Evolutionary conservation across 1,139 yeast genomes (phyloP), one percentile per base, ranked within the genome.

Genomic region (Blastobotrys petasosporus): DNA sequence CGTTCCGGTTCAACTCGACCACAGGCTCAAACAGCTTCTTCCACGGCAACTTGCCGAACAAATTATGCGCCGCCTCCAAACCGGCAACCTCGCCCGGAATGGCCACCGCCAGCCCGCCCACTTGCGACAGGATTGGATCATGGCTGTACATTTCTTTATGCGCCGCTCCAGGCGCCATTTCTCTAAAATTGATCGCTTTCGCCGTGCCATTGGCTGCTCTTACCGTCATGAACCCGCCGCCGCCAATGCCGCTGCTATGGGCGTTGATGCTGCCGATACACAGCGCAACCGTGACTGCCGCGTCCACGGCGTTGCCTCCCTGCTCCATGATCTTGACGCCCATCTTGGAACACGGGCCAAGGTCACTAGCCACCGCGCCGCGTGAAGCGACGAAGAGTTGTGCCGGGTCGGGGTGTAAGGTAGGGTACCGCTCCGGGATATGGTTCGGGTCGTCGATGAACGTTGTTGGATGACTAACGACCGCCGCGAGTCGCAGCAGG

Each of bases 71-170:
- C 41, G 73, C 76, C 57, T 83, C 79, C 20, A 88, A 68, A 0
- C 97, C 97, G 49, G 80, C 81, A 41, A 92, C 60, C 61, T 92
- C 97, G 7, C 97, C 97, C 0, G 97, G 98, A 9, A 84, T 76
- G 1, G 80, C 97, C 13, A 81, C 79, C 0, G 96, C 87, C 20
- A 86, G 68, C 0, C 97, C 97, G 2, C 97, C 97, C 15, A 80
- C 66, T 54, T 77, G 76, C 0, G 95, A 76, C 12, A 72, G 65
- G 42, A 65, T 67, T n/a, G 68, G 66, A 32, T 68, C 56, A 2
- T 59, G 68, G 36, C 71, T 68, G 61, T 69, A 90, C 95, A 90
- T 87, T 51, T 82, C 71, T 53, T 76, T 75, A 55, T 68, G 68
- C 2, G 94, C 79, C 4, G 48, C 56, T 2, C 61, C 67, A 0